phyloP scores from a whole-genome alignment of 352 stramenopile species.

The Globisporangium iwayamae region DNA sequence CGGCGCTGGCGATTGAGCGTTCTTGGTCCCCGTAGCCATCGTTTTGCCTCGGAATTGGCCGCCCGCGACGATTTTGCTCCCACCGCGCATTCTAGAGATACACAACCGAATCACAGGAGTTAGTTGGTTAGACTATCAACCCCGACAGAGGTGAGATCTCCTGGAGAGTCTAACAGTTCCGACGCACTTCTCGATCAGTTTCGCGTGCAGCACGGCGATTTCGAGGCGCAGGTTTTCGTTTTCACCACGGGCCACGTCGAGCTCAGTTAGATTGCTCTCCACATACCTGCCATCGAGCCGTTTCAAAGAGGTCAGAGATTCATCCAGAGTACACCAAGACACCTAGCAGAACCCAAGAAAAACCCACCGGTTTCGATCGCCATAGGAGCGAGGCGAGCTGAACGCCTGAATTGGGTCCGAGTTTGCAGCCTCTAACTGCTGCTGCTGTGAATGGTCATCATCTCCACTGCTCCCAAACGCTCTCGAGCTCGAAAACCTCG shows the following conservation, averaged over 20 bases:
- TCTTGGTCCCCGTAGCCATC: not conserved
- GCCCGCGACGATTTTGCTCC: conserved; percentile 33
- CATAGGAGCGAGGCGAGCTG: conserved; percentile 1
- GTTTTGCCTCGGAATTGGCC: conserved; percentile 33
- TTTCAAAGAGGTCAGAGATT: not conserved
- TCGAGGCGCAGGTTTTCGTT: conserved; percentile 27
- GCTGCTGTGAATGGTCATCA: not conserved
- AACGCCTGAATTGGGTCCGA: not conserved
- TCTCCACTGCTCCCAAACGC: not conserved
- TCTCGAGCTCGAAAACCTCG: not conserved
- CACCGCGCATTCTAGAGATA: conserved; percentile 28
- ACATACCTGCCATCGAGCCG: not conserved
- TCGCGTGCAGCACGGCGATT: conserved; percentile 24
- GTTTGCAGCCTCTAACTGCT: conserved; percentile 7
- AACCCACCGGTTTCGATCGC: not conserved
- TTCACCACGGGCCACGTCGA: conserved; percentile 17
- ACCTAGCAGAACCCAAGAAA: not conserved
- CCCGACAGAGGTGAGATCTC: not conserved
- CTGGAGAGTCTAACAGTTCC: not conserved
- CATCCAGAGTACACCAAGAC: not conserved
- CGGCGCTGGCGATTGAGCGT: not conserved
- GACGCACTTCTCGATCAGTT: conserved; percentile 34
- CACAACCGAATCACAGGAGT: not conserved
- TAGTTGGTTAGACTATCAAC: not conserved
- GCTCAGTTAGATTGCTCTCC: not conserved